phyloP scores from a whole-genome alignment of 345 rosid genomes.

The Cardamine resedifolia region DNA sequence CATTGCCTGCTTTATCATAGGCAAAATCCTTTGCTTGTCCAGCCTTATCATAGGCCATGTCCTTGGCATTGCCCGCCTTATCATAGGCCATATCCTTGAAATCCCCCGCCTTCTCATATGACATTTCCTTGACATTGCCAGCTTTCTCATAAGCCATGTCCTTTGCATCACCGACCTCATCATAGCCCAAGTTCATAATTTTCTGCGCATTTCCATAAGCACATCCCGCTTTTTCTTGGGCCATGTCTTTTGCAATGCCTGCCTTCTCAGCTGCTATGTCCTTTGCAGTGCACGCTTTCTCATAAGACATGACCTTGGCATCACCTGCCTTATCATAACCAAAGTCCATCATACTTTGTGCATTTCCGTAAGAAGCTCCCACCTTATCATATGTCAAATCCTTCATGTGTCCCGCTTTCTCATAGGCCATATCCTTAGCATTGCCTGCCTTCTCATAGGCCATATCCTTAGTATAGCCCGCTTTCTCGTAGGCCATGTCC shows the following conservation, averaged over 20 bases:
- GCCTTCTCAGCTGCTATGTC: not conserved
- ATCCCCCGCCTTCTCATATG: not conserved
- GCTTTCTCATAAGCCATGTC: not conserved
- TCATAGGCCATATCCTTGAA: conserved; percentile 24
- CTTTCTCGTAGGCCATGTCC: conserved; percentile 9
- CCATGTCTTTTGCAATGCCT: conserved; percentile 9
- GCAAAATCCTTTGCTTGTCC: conserved; percentile 18
- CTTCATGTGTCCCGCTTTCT: not conserved
- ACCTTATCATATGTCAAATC: not conserved
- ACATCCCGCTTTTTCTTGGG: not conserved
- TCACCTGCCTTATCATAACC: conserved; percentile 2
- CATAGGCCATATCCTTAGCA: not conserved
- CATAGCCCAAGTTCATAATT: not conserved
- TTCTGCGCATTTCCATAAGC: not conserved
- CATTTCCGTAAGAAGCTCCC: not conserved
- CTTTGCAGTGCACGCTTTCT: not conserved
- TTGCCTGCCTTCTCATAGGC: not conserved
- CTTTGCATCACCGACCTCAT: not conserved
- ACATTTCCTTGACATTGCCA: conserved; percentile 25
- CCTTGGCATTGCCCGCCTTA: not conserved
- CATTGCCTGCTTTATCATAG: conserved; percentile 13
- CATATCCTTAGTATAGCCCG: not conserved
- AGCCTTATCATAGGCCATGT: not conserved
- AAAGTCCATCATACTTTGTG: not conserved
- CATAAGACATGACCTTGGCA: not conserved